Percentiles rank a stretch among this genome's conserved stretches.
These are phyloP conservation scores for Penicillium simplicissimum DNA, from an alignment of 495 filamentous ascomycete genomes.

Conservation along the genomic window DNA sequence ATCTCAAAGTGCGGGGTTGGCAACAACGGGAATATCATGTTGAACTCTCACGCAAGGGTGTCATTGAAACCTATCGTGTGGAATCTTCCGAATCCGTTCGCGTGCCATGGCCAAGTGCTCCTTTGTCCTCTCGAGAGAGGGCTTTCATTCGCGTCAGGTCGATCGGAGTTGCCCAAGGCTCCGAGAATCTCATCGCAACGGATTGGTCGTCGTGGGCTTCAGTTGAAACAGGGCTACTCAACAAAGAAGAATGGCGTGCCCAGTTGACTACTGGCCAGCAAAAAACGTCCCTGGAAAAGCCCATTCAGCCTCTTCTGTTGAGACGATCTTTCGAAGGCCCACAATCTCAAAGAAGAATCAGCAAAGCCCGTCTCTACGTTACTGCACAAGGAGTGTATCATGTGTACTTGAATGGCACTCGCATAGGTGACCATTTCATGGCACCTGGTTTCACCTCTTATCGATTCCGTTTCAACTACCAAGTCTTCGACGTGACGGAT, in stretches of 20 bases:
- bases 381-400: conserved; percentile 15
- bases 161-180: not conserved
- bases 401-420: conserved; percentile 12
- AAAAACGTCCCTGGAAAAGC: not conserved
- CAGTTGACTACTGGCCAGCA: conserved; percentile 9
- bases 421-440: conserved; percentile 16
- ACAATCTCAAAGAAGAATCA: not conserved
- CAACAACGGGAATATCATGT: not conserved
- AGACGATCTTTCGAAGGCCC: conserved; percentile 5
- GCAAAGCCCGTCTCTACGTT: conserved; percentile 10
- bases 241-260: conserved; percentile 11
- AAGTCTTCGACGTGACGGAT: conserved; percentile 50
- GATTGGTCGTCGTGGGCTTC: conserved; percentile 15
- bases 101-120: not conserved
- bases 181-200: not conserved
- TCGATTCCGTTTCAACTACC: conserved; percentile 30
- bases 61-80: not conserved
- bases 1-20: not conserved
- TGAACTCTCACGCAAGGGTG: not conserved
- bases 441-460: conserved; percentile 46
- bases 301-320: conserved; percentile 10
- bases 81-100: not conserved
- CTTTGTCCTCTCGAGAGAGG: not conserved
- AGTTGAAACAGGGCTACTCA: conserved; percentile 14
- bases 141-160: not conserved